Percentiles rank a stretch among this genome's conserved stretches.
These are phyloP conservation scores for Ocimum tenuiflorum DNA, from an alignment of 257 asterid genomes.

Conservation along the genomic window DNA sequence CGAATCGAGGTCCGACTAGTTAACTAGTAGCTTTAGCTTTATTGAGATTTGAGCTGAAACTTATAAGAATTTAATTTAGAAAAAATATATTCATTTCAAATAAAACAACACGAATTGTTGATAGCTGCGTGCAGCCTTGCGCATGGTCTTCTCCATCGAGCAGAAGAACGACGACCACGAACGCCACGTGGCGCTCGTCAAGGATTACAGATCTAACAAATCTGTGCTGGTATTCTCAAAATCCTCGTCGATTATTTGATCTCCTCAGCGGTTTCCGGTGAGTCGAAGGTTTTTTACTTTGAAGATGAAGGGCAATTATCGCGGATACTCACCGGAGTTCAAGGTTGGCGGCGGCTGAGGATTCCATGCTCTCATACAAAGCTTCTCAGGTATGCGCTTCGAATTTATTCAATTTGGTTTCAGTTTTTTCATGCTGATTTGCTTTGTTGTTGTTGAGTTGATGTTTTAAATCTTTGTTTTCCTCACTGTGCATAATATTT, in stretches of 20 bases:
- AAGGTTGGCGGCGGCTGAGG: constrained; percentile 58
- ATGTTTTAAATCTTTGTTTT: not conserved
- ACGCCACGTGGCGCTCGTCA: too few relatives aligned
- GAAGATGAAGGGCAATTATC: constrained; percentile 65
- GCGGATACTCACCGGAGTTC: constrained; percentile 49
- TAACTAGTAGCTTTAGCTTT: too few relatives aligned
- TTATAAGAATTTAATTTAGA: too few relatives aligned
- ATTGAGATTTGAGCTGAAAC: too few relatives aligned
- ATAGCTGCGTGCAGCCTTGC: too few relatives aligned
- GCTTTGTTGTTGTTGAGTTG: not conserved
- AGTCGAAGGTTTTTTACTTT: constrained; percentile 51
- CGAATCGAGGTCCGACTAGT: too few relatives aligned
- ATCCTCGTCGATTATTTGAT: constrained; percentile 33
- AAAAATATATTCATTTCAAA: too few relatives aligned
- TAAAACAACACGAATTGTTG: too few relatives aligned
- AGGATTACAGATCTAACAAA: constrained; percentile 54
- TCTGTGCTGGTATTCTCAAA: constrained; percentile 48
- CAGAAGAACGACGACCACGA: too few relatives aligned
- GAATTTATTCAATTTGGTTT: not conserved
- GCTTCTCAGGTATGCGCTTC: constrained; percentile 47
- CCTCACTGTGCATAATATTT: not conserved
- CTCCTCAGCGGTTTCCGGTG: constrained; percentile 38
- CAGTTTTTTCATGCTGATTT: not conserved
- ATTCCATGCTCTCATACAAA: constrained; percentile 52
- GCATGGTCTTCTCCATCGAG: too few relatives aligned